Percentiles rank a stretch among this genome's conserved stretches.
These are phyloP conservation scores for Candida sp. DNA, from an alignment of 1,139 yeast species.

Conservation along the genomic window DNA sequence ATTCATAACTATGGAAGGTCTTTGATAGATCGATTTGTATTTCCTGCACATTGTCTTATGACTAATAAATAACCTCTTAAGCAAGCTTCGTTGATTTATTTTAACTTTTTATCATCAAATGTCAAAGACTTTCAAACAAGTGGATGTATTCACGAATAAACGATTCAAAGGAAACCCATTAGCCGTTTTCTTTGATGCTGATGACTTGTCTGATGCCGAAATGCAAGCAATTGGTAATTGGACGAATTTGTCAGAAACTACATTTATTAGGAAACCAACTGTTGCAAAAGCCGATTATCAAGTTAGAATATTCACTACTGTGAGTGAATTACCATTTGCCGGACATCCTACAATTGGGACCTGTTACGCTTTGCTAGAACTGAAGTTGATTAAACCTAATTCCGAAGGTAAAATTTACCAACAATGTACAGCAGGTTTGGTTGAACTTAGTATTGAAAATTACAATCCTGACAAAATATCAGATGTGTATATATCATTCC, in stretches of 20 bases:
- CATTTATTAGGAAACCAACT: conserved; percentile 42
- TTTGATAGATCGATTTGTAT: neutral
- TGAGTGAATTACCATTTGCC: conserved; percentile 50
- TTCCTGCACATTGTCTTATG: neutral
- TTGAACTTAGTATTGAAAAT: conserved; percentile 16
- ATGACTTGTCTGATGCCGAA: conserved; percentile 24
- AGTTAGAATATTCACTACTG: conserved; percentile 47
- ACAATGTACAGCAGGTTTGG: conserved; percentile 43
- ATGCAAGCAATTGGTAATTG: conserved; percentile 49
- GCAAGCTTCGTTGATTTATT: no score
- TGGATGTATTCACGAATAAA: conserved; percentile 45
- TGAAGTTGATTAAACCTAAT: conserved; percentile 18
- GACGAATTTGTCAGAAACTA: conserved; percentile 58
- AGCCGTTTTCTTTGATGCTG: conserved; percentile 45
- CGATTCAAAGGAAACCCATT: conserved; percentile 53
- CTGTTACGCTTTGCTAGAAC: conserved; percentile 38
- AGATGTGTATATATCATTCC: conserved; percentile 12
- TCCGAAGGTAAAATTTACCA: conserved; percentile 26
- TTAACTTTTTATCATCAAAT: neutral
- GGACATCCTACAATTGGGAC: conserved; percentile 62
- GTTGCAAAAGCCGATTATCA: conserved; percentile 35
- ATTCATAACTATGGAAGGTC: no score
- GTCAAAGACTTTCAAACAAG: conserved; percentile 32
- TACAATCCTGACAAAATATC: conserved; percentile 7
- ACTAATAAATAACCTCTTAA: neutral